Evolutionary conservation across 2,329 filamentous ascomycete genomes (phyloP).

Genomic region (Sarocladium kiliense): DNA sequence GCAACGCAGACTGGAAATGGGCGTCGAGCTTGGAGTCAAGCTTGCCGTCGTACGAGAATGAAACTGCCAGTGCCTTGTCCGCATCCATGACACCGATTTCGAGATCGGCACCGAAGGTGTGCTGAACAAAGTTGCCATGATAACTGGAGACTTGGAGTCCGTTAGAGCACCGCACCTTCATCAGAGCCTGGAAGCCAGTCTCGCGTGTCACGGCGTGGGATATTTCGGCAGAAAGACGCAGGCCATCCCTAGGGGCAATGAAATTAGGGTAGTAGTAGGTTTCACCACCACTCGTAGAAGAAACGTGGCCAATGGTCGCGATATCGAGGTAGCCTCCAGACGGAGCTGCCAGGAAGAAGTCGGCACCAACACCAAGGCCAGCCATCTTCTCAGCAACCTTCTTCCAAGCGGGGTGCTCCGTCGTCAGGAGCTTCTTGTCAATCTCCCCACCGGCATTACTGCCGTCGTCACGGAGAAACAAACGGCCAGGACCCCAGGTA

Average conservation of each 20-base stretch:
- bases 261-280: slow-evolving; percentile 98
- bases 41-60: slow-evolving; percentile 94
- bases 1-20: slow-evolving; percentile 90
- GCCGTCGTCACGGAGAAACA: slow-evolving; percentile 83
- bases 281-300: slow-evolving; percentile 88
- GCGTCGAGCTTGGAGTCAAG: slow-evolving; percentile 95
- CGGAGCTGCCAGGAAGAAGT: slow-evolving; percentile 92
- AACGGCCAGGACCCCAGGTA: slow-evolving; percentile 81
- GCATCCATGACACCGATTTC: slow-evolving; percentile 90
- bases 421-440: slow-evolving; percentile 86
- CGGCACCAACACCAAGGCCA: slow-evolving; percentile 76
- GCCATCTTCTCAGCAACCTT: slow-evolving; percentile 86
- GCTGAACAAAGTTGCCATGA: slow-evolving; percentile 93
- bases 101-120: slow-evolving; percentile 89
- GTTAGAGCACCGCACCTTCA: slow-evolving; percentile 98
- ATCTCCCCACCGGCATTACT: slow-evolving; percentile 82
- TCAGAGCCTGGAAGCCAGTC: slow-evolving; percentile 90
- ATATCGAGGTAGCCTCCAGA: slow-evolving; percentile 89
- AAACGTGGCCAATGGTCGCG: slow-evolving; percentile 85
- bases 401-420: slow-evolving; percentile 83
- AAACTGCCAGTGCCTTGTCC: slow-evolving; percentile 87
- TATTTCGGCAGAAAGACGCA: slow-evolving; percentile 81
- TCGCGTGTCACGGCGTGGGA: slow-evolving; percentile 81
- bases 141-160: slow-evolving; percentile 91
- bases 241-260: slow-evolving; percentile 75